Conservation (phyloP, 768 basidiomycete species). For the Amanita brunnescens region DNA sequence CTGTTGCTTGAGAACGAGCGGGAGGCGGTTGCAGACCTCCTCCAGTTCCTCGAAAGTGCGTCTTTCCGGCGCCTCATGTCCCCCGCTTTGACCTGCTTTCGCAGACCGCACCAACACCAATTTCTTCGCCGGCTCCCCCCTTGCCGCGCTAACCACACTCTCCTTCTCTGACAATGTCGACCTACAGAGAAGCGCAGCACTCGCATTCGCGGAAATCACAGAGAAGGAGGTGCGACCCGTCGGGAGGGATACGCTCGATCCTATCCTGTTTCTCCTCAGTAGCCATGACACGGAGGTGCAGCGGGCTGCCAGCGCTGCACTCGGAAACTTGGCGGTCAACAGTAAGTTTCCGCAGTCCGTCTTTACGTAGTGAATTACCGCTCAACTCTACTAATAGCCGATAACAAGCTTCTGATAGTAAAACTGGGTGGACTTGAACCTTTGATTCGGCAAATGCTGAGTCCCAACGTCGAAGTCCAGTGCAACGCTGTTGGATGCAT, state of each 20-base stretch:
- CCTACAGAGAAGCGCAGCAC: slow-evolving; percentile 92
- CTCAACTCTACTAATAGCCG: slow-evolving; percentile 44
- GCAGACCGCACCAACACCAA: slow-evolving; percentile 98
- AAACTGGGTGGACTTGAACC: slow-evolving; percentile 96
- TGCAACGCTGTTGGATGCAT: slow-evolving; percentile 99
- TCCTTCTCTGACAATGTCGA: slow-evolving; percentile 99
- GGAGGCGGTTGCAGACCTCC: slow-evolving; percentile 94
- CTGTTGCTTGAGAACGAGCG: slow-evolving; percentile 87
- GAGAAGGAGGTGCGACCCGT: slow-evolving; percentile 99
- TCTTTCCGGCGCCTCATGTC: slow-evolving; percentile 9
- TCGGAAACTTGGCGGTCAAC: slow-evolving; percentile 97
- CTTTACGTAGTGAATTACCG: slow-evolving; percentile 2
- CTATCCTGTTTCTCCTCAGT: slow-evolving; percentile 92
- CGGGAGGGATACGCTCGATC: slow-evolving; percentile 94
- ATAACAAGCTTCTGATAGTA: slow-evolving; percentile 98
- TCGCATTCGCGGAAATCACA: slow-evolving; percentile 98
- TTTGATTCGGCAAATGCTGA: slow-evolving; percentile 97
- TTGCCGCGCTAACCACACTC: slow-evolving; percentile 89
- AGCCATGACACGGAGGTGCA: slow-evolving; percentile 99
- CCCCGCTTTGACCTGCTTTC: background rate
- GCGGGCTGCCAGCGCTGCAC: slow-evolving; percentile 92
- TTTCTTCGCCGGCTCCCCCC: slow-evolving; percentile 92
- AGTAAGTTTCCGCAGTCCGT: slow-evolving; percentile 46
- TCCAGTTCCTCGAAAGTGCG: slow-evolving; percentile 97
- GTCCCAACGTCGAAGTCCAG: slow-evolving; percentile 97